These are phyloP conservation scores for Eucommia ulmoides DNA, from an alignment of 257 asterid genomes.

Conservation along the genomic window DNA sequence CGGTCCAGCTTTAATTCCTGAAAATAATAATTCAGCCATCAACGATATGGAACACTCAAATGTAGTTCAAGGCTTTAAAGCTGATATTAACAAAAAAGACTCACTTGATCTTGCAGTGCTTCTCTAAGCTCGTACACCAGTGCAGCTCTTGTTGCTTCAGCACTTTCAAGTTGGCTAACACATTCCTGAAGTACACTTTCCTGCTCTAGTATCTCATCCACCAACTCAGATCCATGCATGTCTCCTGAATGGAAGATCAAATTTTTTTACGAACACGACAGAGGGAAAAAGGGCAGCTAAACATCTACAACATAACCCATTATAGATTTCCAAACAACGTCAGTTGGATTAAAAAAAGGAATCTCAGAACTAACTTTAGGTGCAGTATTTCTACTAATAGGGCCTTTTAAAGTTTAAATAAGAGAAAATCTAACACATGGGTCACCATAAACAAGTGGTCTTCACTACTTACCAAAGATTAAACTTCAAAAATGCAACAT, in stretches of 20 bases:
- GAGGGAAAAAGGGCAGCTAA: too few species aligned
- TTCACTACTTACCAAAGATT: too few species aligned
- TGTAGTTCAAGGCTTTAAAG: neutral
- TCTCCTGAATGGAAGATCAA: constrained; percentile 31
- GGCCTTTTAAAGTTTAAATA: too few species aligned
- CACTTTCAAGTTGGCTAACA: constrained; percentile 56
- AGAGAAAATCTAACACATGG: too few species aligned
- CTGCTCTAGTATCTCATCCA: constrained; percentile 57
- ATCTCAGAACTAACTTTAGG: too few species aligned
- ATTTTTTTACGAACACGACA: neutral
- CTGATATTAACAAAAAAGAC: constrained; percentile 7
- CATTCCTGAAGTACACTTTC: constrained; percentile 53
- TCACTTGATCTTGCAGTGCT: constrained; percentile 85
- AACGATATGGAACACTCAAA: neutral
- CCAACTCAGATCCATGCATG: constrained; percentile 37
- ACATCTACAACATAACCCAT: too few species aligned
- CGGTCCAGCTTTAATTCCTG: constrained; percentile 82
- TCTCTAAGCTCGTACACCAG: constrained; percentile 65
- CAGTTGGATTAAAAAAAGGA: too few species aligned
- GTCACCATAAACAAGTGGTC: too few species aligned
- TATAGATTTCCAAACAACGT: too few species aligned
- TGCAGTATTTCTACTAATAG: too few species aligned
- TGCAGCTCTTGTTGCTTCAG: constrained; percentile 51
- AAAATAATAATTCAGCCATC: constrained; percentile 4
- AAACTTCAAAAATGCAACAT: too few species aligned